Evolutionary conservation across 1,284 basidiomycete genomes (phyloP).

Genomic region (Naganishia liquefaciens): DNA sequence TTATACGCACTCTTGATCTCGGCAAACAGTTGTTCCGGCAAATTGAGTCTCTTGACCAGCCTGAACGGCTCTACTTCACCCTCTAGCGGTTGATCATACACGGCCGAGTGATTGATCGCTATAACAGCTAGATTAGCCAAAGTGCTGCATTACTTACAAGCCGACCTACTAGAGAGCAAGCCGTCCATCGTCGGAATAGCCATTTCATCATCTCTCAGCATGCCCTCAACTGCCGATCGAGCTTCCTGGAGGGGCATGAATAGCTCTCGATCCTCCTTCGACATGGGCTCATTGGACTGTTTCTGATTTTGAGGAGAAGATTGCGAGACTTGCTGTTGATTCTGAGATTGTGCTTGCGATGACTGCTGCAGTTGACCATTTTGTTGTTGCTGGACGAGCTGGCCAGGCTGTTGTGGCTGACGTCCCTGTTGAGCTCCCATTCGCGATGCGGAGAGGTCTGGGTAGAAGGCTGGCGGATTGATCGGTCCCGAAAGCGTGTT

Average conservation of each 20-base stretch:
- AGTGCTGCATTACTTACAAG: too few relatives aligned
- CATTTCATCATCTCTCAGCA: slow-evolving; percentile 27
- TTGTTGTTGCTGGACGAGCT: slow-evolving; percentile 11
- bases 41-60: slow-evolving; percentile 13
- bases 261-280: slow-evolving; percentile 30
- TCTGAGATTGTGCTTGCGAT: slow-evolving; percentile 4
- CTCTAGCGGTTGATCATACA: slow-evolving; percentile 41
- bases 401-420: slow-evolving; percentile 25
- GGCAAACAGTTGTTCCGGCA: slow-evolving; percentile 16
- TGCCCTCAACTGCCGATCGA: slow-evolving; percentile 14
- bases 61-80: slow-evolving; percentile 40
- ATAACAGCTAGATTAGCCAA: too few relatives aligned
- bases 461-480: slow-evolving; percentile 17
- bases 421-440: slow-evolving; percentile 9
- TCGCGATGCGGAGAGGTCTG: slow-evolving; percentile 14
- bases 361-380: slow-evolving; percentile 24
- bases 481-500: slow-evolving; percentile 24
- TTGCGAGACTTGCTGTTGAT: slow-evolving; percentile 13
- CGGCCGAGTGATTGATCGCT: slow-evolving; percentile 23
- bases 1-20: slow-evolving; percentile 21
- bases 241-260: slow-evolving; percentile 23
- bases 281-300: slow-evolving; percentile 32
- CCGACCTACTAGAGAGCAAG: slow-evolving; percentile 31
- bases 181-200: slow-evolving; percentile 48
- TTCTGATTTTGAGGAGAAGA: slow-evolving; percentile 12